These are phyloP conservation scores for Colletotrichum filicis DNA, from an alignment of 2,329 filamentous ascomycete genomes.

Conservation along the genomic window DNA sequence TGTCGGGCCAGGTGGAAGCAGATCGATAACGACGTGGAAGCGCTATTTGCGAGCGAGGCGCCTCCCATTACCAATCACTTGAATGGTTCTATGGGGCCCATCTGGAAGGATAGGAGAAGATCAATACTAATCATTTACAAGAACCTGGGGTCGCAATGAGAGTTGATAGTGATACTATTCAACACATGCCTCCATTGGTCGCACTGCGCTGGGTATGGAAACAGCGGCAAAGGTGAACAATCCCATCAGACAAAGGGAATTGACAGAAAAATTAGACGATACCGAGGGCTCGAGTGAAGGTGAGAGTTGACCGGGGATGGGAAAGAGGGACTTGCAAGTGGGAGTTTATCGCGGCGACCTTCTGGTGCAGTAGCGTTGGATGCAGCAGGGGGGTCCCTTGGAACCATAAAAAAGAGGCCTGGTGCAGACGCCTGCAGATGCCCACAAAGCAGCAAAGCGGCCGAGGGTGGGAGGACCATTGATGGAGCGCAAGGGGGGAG, in stretches of 20 bases:
- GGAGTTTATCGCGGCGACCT: slow-evolving; percentile 28
- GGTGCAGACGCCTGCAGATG: slow-evolving; percentile 29
- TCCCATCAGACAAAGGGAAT: neutral
- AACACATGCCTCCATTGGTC: neutral
- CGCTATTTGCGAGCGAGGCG: slow-evolving; percentile 13
- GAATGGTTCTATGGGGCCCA: neutral
- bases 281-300: slow-evolving; percentile 1
- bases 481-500: neutral
- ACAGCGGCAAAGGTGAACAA: neutral
- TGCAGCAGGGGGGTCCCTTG: slow-evolving; percentile 22
- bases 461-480: neutral
- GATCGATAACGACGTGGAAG: neutral
- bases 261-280: neutral
- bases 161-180: neutral
- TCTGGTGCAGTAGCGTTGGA: slow-evolving; percentile 31
- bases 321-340: neutral
- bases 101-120: neutral
- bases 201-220: neutral
- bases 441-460: slow-evolving; percentile 1
- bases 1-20: neutral
- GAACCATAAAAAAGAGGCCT: slow-evolving; percentile 35
- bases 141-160: neutral
- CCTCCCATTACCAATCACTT: neutral
- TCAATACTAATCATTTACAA: neutral
- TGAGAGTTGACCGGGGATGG: slow-evolving; percentile 6